Evolutionary conservation across 148 eudicot species (phyloP).

Genomic region (Chenopodium suecicum): DNA sequence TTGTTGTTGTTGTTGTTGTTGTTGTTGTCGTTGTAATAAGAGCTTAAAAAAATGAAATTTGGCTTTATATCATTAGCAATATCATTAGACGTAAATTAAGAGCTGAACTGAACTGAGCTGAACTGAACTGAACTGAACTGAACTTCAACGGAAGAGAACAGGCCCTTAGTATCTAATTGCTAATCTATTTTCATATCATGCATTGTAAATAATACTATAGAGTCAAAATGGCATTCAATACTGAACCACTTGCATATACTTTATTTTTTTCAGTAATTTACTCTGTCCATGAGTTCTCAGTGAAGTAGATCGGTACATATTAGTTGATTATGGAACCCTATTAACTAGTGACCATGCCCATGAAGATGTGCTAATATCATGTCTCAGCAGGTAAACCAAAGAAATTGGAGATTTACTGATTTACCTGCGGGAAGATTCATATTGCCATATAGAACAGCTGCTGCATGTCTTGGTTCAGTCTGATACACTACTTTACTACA

Average conservation of each 20-base stretch:
- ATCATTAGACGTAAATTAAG: no score
- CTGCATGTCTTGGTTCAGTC: neutral
- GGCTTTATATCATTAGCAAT: no score
- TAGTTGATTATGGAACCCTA: no score
- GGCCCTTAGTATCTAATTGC: neutral
- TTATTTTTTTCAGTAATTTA: neutral
- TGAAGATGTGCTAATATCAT: conserved; percentile 10
- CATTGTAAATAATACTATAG: neutral
- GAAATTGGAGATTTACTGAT: neutral
- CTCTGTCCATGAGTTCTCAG: neutral
- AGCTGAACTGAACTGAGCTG: no score
- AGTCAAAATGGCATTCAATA: neutral
- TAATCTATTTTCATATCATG: neutral
- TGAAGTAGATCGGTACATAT: neutral
- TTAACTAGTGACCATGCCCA: neutral
- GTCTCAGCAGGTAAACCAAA: neutral
- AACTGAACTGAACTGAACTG: no score
- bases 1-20: no score
- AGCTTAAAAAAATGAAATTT: no score
- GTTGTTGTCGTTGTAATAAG: no score
- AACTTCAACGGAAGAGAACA: no score
- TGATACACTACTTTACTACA: conserved; percentile 1
- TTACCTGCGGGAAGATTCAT: neutral
- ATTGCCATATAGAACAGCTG: neutral
- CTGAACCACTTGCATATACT: neutral